A percentile compares a stretch with the other conserved stretches of the same genome.
These are phyloP conservation scores for Wilcoxina mikolae DNA, from an alignment of 495 filamentous ascomycete species.

Conservation along the genomic window DNA sequence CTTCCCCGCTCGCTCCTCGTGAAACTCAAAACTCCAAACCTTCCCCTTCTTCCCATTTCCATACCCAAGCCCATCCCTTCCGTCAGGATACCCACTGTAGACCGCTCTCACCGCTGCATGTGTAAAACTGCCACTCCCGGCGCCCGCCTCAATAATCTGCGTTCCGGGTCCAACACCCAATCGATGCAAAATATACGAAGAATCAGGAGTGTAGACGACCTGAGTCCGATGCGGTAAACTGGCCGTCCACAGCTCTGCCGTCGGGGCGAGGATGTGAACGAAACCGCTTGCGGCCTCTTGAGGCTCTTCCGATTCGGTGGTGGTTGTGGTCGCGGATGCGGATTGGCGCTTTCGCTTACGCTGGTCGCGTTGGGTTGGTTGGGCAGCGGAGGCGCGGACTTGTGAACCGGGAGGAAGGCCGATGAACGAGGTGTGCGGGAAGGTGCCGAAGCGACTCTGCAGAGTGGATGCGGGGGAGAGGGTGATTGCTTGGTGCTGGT, in stretches of 20 bases:
- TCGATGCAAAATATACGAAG: constrained; percentile 85
- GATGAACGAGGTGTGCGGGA: constrained; percentile 77
- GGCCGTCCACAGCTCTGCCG: constrained; percentile 82
- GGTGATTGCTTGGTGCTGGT: constrained; percentile 60
- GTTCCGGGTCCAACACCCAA: constrained; percentile 68
- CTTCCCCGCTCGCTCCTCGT: constrained; percentile 57
- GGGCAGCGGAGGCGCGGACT: constrained; percentile 61
- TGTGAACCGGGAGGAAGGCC: constrained; percentile 79
- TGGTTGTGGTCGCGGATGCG: constrained; percentile 17
- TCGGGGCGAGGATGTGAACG: constrained; percentile 76
- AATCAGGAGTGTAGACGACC: constrained; percentile 95
- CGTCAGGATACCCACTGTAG: constrained; percentile 59
- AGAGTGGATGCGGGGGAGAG: constrained; percentile 50
- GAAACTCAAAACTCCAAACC: constrained; percentile 90
- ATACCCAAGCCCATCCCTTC: constrained; percentile 11
- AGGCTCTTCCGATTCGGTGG: constrained; percentile 22
- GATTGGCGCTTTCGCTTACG: constrained; percentile 41
- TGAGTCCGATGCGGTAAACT: constrained; percentile 88
- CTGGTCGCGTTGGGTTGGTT: constrained; percentile 33
- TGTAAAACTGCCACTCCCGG: constrained; percentile 88
- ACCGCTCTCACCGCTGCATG: constrained; percentile 79
- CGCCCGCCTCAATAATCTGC: constrained; percentile 78
- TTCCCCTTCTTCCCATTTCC: constrained; percentile 38
- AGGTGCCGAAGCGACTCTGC: constrained; percentile 91
- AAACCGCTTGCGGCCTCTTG: constrained; percentile 48